phyloP scores from a whole-genome alignment of 805 yeast species.

The Candida methanosorbosa region DNA sequence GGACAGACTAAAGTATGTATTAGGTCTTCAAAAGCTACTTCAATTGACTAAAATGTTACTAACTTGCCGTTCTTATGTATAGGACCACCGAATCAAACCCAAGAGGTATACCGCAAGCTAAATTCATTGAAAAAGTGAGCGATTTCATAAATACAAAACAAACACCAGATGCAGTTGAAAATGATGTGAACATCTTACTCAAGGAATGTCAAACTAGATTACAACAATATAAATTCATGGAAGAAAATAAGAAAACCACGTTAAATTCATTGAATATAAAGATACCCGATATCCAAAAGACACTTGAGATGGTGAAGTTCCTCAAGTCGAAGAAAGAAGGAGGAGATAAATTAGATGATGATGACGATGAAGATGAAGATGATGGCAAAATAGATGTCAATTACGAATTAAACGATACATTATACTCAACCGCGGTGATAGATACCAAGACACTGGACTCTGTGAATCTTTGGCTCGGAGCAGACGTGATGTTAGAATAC shows the following conservation, averaged over 20 bases:
- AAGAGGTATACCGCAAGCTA: slow-evolving; percentile 95
- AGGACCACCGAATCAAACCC: slow-evolving; percentile 66
- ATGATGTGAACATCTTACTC: slow-evolving; percentile 38
- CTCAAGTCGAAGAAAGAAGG: slow-evolving; percentile 40
- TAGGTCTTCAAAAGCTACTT: neutral
- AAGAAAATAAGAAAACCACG: slow-evolving; percentile 41
- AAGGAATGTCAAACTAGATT: slow-evolving; percentile 76
- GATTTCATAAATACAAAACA: slow-evolving; percentile 46
- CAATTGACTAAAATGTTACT: too few relatives aligned
- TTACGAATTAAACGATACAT: slow-evolving; percentile 88
- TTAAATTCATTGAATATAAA: slow-evolving; percentile 49
- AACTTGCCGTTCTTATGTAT: too few relatives aligned
- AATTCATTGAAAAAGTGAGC: slow-evolving; percentile 79
- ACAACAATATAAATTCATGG: slow-evolving; percentile 89
- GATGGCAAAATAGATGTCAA: slow-evolving; percentile 53
- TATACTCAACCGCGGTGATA: slow-evolving; percentile 75
- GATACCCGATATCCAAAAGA: slow-evolving; percentile 88
- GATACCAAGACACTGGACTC: slow-evolving; percentile 43
- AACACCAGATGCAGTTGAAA: slow-evolving; percentile 17
- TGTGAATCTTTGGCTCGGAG: slow-evolving; percentile 95
- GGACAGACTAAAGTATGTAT: slow-evolving; percentile 7
- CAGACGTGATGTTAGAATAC: slow-evolving; percentile 94
- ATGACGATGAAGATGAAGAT: slow-evolving; percentile 17
- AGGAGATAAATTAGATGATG: slow-evolving; percentile 19
- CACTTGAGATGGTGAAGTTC: slow-evolving; percentile 63